Evolutionary conservation across 2,329 filamentous ascomycete genomes (phyloP).

Genomic region (Trichoderma endophyticum): DNA sequence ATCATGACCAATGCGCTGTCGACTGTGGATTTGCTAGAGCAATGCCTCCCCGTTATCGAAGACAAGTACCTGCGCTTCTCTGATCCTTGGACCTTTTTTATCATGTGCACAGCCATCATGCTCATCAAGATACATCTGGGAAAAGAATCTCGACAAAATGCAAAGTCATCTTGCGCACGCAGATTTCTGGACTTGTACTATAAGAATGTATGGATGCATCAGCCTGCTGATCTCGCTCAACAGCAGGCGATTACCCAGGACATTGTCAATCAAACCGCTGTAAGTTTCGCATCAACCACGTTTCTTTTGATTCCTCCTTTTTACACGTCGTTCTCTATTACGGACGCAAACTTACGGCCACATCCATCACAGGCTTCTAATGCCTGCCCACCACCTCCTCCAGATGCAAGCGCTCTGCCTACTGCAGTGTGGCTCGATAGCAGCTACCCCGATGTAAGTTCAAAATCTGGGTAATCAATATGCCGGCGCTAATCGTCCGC

Average conservation of each 20-base stretch:
- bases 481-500: background rate
- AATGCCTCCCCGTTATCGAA: constrained; percentile 4
- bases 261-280: background rate
- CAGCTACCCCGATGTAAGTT: constrained; percentile 9
- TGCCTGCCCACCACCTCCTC: background rate
- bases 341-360: background rate
- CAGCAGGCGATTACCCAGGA: constrained; percentile 4
- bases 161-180: background rate
- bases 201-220: constrained; percentile 9
- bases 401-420: background rate
- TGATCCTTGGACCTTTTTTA: constrained; percentile 10
- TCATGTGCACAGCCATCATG: constrained; percentile 8
- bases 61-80: background rate
- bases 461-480: background rate
- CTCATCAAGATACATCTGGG: constrained; percentile 6
- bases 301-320: too few species aligned
- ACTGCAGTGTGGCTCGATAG: constrained; percentile 11
- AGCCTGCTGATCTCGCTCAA: constrained; percentile 4
- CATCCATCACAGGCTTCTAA: background rate
- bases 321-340: background rate
- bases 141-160: constrained; percentile 1
- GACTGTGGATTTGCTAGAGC: background rate
- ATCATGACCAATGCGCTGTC: constrained; percentile 3
- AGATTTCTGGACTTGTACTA: constrained; percentile 9
- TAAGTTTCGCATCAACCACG: background rate